These are phyloP conservation scores for Pleurotus giganteus DNA, from an alignment of 768 basidiomycete species.

Conservation along the genomic window DNA sequence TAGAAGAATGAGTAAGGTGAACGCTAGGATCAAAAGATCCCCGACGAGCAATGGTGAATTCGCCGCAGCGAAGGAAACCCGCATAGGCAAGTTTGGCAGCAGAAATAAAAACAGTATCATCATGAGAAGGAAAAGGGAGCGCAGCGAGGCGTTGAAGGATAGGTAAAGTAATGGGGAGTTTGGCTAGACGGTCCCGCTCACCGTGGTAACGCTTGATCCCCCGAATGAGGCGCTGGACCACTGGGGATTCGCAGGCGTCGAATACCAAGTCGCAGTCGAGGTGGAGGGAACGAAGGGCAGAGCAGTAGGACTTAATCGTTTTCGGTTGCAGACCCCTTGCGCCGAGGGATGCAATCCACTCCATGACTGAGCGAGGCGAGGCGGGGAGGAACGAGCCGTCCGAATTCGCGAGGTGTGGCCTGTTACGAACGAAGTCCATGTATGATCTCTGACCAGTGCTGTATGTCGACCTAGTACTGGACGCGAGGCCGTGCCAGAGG, in stretches of 20 bases:
- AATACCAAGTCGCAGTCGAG: slow-evolving; percentile 5
- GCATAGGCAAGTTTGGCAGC: too few relatives aligned
- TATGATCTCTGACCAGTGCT: slow-evolving; percentile 20
- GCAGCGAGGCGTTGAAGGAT: background rate
- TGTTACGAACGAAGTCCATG: slow-evolving; percentile 22
- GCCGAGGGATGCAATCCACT: slow-evolving; percentile 20
- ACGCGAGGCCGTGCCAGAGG: slow-evolving; percentile 13
- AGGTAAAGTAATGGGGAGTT: background rate
- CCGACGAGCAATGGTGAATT: too few relatives aligned
- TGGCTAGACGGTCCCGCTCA: slow-evolving; percentile 9
- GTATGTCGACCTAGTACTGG: slow-evolving; percentile 9
- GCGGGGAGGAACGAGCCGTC: slow-evolving; percentile 18
- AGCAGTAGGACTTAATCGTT: too few relatives aligned
- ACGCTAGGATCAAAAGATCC: too few relatives aligned
- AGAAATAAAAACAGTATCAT: too few relatives aligned
- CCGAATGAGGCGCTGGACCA: slow-evolving; percentile 20
- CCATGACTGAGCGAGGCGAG: slow-evolving; percentile 13
- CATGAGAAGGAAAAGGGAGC: background rate
- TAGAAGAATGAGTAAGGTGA: too few relatives aligned
- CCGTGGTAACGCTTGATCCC: slow-evolving; percentile 16
- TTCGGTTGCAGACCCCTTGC: slow-evolving; percentile 12
- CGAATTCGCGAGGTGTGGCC: slow-evolving; percentile 13
- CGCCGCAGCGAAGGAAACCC: too few relatives aligned
- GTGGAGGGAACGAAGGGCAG: too few relatives aligned
- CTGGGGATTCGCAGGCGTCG: slow-evolving; percentile 9